Conservation (phyloP, 78 protist species). For the Dictyostelium firmibasis region DNA sequence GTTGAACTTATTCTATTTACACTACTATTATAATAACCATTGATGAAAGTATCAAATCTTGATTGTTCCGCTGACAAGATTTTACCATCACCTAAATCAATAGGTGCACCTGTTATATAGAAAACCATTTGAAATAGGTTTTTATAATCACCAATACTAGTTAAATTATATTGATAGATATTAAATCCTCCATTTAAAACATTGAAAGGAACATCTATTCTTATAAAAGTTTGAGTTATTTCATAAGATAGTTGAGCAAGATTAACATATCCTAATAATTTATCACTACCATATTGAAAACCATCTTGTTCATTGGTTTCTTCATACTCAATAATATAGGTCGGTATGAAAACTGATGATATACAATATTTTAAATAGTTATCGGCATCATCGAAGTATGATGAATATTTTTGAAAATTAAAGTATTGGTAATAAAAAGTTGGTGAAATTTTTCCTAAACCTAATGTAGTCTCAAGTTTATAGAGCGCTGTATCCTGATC, state of each 20-base stretch:
- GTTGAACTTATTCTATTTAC: too few relatives aligned
- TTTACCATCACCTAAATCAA: neutral
- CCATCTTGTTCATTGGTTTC: slow-evolving; percentile 33
- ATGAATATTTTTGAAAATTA: too few relatives aligned
- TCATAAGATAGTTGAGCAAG: neutral
- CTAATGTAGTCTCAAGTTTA: neutral
- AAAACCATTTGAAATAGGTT: neutral
- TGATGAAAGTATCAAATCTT: slow-evolving; percentile 25
- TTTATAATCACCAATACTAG: neutral
- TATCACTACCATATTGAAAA: slow-evolving; percentile 32
- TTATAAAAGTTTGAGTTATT: neutral
- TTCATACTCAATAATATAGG: slow-evolving; percentile 24
- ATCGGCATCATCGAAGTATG: neutral
- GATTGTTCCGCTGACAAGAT: slow-evolving; percentile 37
- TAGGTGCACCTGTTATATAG: slow-evolving; percentile 13
- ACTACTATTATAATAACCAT: slow-evolving; percentile 3
- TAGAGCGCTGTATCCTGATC: neutral
- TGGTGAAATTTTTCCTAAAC: neutral
- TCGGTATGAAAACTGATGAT: slow-evolving; percentile 14
- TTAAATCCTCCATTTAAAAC: neutral
- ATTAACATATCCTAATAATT: slow-evolving; percentile 15
- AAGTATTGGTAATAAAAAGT: neutral
- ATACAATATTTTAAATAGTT: neutral
- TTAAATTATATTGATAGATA: neutral
- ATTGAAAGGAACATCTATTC: too few relatives aligned